A percentile compares a stretch with the other conserved stretches of the same genome.
Conservation (phyloP, 1,284 basidiomycete species). For the Trichosporon sp. region DNA sequence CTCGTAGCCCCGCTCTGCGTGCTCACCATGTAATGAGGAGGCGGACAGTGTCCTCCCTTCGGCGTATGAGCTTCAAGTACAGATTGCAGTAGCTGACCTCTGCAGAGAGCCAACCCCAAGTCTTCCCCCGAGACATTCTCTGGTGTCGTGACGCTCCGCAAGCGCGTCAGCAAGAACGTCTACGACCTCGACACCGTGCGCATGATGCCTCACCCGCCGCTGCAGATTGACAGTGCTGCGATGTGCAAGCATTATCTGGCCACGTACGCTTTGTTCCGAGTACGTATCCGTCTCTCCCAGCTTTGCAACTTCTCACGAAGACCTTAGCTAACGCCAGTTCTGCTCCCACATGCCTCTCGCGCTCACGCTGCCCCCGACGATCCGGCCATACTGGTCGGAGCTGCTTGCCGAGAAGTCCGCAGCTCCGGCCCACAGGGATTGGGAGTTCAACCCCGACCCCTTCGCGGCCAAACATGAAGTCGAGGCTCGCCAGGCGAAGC, state of each 20-base stretch:
- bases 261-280: slow-evolving; percentile 81
- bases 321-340: slow-evolving; percentile 61
- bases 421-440: slow-evolving; percentile 69
- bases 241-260: slow-evolving; percentile 87
- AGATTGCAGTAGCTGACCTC: too few relatives aligned
- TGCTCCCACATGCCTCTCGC: slow-evolving; percentile 77
- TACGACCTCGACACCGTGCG: slow-evolving; percentile 68
- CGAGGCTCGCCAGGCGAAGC: slow-evolving; percentile 65
- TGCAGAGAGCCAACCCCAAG: slow-evolving; percentile 59
- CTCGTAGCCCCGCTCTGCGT: too few relatives aligned
- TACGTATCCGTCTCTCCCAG: slow-evolving; percentile 56
- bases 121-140: slow-evolving; percentile 63
- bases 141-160: slow-evolving; percentile 64
- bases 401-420: slow-evolving; percentile 71
- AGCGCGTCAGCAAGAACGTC: slow-evolving; percentile 69
- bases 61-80: too few relatives aligned
- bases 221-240: slow-evolving; percentile 65
- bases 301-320: neutral
- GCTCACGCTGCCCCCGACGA: slow-evolving; percentile 74
- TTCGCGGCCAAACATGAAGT: slow-evolving; percentile 73
- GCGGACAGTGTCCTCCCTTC: too few relatives aligned
- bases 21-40: too few relatives aligned
- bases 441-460: slow-evolving; percentile 85
- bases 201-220: slow-evolving; percentile 70
- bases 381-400: slow-evolving; percentile 80